A percentile compares a stretch with the other conserved stretches of the same genome.
phyloP scores from a whole-genome alignment of 176 grass and related monocot species.

The Musa troglodytarum region DNA sequence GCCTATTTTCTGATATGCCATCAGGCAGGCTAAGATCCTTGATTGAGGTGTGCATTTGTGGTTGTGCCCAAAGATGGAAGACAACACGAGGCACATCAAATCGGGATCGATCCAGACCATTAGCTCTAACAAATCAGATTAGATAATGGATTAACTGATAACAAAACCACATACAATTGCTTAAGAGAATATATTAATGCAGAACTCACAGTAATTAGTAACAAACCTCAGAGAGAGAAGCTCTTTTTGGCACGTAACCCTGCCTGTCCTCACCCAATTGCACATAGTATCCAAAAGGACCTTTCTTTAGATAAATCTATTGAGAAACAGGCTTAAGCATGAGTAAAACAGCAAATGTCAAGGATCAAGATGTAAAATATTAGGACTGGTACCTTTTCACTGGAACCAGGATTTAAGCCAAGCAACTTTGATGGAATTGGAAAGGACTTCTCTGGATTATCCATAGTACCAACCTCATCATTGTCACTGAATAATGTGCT shows the following conservation, averaged over 20 bases:
- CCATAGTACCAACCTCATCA: slow-evolving; percentile 34
- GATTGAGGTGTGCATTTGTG: neutral
- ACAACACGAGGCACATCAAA: neutral
- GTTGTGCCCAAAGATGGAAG: neutral
- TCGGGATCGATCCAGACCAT: too few species aligned
- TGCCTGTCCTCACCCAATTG: slow-evolving; percentile 80
- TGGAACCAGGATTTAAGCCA: slow-evolving; percentile 53
- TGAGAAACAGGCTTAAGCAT: slow-evolving; percentile 1
- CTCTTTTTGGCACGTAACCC: slow-evolving; percentile 57
- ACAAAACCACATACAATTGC: neutral
- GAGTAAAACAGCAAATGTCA: neutral
- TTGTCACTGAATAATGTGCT: slow-evolving; percentile 50
- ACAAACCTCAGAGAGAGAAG: slow-evolving; percentile 55
- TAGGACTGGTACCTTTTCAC: slow-evolving; percentile 38
- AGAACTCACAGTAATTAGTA: slow-evolving; percentile 14
- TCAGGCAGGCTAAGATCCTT: neutral
- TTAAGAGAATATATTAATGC: neutral
- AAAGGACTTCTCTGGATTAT: slow-evolving; percentile 38
- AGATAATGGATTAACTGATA: too few species aligned
- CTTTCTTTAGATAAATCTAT: slow-evolving; percentile 80
- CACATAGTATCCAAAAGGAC: slow-evolving; percentile 77
- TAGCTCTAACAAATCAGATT: too few species aligned
- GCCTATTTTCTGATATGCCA: neutral
- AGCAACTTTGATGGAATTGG: slow-evolving; percentile 51
- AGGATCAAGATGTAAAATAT: neutral